Conservation (phyloP, 2,329 filamentous ascomycete species). For the Aspergillus calidoustus region DNA sequence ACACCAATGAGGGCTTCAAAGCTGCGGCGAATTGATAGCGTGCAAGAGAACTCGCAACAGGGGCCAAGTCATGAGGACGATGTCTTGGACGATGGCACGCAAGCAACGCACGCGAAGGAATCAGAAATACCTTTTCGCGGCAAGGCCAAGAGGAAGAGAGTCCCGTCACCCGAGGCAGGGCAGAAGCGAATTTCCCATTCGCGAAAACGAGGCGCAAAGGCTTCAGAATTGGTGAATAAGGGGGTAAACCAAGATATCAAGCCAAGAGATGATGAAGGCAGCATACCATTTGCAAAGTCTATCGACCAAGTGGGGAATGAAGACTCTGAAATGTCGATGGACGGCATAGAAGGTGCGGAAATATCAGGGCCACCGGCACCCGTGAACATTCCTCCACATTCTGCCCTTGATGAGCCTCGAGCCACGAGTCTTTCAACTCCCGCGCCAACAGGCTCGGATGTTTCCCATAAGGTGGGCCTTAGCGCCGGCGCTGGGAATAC, state of each 20-base stretch:
- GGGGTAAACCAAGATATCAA: neutral
- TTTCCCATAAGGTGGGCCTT: neutral
- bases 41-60: neutral
- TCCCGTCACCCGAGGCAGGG: slow-evolving; percentile 4
- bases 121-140: neutral
- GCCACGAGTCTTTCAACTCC: neutral
- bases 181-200: neutral
- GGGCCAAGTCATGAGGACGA: neutral
- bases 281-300: slow-evolving; percentile 13
- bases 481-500: neutral
- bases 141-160: slow-evolving; percentile 6
- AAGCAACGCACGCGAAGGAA: neutral
- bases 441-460: neutral
- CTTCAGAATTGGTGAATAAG: neutral
- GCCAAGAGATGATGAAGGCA: neutral
- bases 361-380: neutral
- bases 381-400: neutral
- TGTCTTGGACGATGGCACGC: neutral
- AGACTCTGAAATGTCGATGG: too few relatives aligned
- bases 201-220: neutral
- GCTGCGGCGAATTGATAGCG: slow-evolving; percentile 20
- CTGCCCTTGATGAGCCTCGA: neutral
- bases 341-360: neutral
- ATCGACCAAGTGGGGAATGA: neutral
- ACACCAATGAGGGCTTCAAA: slow-evolving; percentile 19